Evolutionary conservation across 2,329 filamentous ascomycete genomes (phyloP), one percentile per base, ranked within the genome.

Genomic region (Alternaria postmessia): DNA sequence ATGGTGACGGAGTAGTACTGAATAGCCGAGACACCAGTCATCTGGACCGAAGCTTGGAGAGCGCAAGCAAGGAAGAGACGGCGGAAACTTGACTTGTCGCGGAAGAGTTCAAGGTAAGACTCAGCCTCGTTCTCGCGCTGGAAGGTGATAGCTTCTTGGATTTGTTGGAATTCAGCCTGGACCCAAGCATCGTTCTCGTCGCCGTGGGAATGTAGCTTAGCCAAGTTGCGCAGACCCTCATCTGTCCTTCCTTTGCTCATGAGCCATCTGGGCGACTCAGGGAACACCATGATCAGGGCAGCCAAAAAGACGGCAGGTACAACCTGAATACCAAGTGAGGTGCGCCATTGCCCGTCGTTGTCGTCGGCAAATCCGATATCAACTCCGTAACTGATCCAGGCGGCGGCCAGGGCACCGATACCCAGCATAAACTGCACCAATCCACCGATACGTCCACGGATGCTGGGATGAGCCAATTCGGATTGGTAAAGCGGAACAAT

Each of bases 401-500:
- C 84, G 7, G 92, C 91, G 16, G 88, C 80, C 2, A 95, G 84
- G 16, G 90, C 82, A 57, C 92, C 92, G 28, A 94, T 86, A 1
- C 91, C 91, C 52, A 94, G 76, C 91, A 94, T 94, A 73, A 94
- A 93, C 70, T 94, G 91, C 75, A 94, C 91, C 4, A 94, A 81
- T 30, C 88, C 86, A 0, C 91, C 93, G 32, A 95, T 85, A 63
- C 88, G 83, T 12, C 91, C 92, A 75, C 92, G 87, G 70, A 94
- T 94, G 59, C 85, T 86, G 1, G 92, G 92, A 74, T 94, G 92
- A 4, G 89, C 88, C 24, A 94, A 84, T 72, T 95, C 92, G 22
- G 90, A 91, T 74, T 94, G 91, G 74, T 93, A n/a, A n/a, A n/a
- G n/a, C n/a, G n/a, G n/a, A n/a, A n/a, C n/a, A n/a, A n/a, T n/a